phyloP scores from a whole-genome alignment of 352 stramenopile species.

The Phytophthora sojae region DNA sequence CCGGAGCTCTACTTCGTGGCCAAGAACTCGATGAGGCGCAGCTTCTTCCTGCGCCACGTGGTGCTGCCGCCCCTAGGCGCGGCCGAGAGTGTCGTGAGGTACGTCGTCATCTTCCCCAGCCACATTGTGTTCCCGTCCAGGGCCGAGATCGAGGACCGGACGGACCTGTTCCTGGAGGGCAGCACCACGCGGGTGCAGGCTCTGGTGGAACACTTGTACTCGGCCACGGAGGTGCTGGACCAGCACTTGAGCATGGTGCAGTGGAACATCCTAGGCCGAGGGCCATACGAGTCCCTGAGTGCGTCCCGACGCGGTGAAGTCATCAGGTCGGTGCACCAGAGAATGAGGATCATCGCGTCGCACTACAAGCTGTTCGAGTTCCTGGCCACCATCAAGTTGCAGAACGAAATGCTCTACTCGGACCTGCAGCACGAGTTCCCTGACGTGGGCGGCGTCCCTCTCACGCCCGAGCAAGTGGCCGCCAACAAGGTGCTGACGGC shows the following conservation, averaged over 20 bases:
- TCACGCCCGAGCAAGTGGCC: constrained; percentile 49
- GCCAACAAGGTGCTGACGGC: constrained; percentile 48
- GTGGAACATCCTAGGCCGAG: constrained; percentile 86
- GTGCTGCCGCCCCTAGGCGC: constrained; percentile 75
- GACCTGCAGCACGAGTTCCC: constrained; percentile 71
- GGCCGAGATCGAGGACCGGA: constrained; percentile 79
- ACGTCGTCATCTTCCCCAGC: constrained; percentile 81
- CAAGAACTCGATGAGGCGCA: constrained; percentile 78
- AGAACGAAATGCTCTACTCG: constrained; percentile 86
- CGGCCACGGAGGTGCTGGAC: constrained; percentile 82
- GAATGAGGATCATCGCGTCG: constrained; percentile 75
- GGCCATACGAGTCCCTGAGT: constrained; percentile 82
- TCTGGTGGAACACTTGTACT: constrained; percentile 86
- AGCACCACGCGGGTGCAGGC: constrained; percentile 77
- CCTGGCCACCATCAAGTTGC: constrained; percentile 81
- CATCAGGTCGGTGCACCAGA: constrained; percentile 75
- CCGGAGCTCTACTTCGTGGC: constrained; percentile 88
- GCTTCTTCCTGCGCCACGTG: constrained; percentile 70
- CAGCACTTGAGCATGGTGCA: constrained; percentile 89
- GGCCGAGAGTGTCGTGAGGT: constrained; percentile 70
- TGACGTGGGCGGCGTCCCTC: constrained; percentile 52
- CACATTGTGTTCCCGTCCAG: constrained; percentile 83
- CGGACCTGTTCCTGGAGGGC: constrained; percentile 77
- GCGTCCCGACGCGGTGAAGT: constrained; percentile 65
- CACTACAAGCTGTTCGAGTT: constrained; percentile 88